Evolutionary conservation across 495 filamentous ascomycete genomes (phyloP).

Genomic region (Penicillium coprophilum): DNA sequence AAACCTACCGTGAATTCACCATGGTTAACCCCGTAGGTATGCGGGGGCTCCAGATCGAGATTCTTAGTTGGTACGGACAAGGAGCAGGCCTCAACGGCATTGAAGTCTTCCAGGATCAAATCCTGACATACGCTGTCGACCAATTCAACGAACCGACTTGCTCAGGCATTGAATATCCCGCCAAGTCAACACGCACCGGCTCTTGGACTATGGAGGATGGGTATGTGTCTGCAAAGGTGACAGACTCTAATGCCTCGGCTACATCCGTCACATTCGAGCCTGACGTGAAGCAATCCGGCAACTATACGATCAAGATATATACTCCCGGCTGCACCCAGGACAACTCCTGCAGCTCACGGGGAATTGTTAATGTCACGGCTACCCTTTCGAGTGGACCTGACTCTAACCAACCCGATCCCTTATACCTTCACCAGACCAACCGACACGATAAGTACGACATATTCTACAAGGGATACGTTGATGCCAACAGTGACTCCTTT

Average conservation of each 20-base stretch:
- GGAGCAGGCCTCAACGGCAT: conserved; percentile 88
- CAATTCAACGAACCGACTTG: conserved; percentile 88
- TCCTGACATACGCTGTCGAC: conserved; percentile 79
- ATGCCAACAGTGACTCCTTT: conserved; percentile 71
- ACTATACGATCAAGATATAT: conserved; percentile 83
- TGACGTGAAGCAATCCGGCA: conserved; percentile 83
- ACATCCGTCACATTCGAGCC: conserved; percentile 74
- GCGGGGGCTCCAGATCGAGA: conserved; percentile 81
- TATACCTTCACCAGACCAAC: conserved; percentile 80
- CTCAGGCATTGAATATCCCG: conserved; percentile 61
- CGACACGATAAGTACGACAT: conserved; percentile 91
- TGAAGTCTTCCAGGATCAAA: conserved; percentile 84
- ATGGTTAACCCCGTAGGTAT: conserved; percentile 89
- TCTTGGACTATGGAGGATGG: conserved; percentile 71
- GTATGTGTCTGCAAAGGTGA: conserved; percentile 71
- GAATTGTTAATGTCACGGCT: conserved; percentile 76
- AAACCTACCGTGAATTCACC: conserved; percentile 80
- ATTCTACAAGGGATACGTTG: conserved; percentile 80
- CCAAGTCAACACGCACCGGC: conserved; percentile 65
- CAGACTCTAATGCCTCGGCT: conserved; percentile 50
- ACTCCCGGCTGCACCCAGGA: conserved; percentile 89
- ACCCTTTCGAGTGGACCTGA: conserved; percentile 56
- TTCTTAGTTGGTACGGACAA: conserved; percentile 79
- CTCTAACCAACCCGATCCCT: conserved; percentile 38
- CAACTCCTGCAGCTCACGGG: conserved; percentile 69